Base-by-base conservation (phyloP, 2,329 filamentous ascomycete species). In the Fragosphaeria purpurea region DNA sequence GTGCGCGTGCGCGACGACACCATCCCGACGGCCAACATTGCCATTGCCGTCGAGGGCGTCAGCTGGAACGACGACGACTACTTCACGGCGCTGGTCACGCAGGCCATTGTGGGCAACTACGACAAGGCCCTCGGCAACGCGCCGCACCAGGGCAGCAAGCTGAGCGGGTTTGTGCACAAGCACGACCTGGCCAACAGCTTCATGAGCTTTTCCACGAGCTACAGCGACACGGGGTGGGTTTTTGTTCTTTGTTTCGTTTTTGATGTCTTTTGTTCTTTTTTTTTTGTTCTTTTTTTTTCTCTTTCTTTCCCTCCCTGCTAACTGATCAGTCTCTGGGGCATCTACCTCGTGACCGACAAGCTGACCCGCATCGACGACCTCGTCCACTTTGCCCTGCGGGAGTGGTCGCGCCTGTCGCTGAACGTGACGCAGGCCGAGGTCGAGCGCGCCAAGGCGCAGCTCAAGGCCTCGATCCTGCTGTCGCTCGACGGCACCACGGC, bases 141-240 rank as follows among this genome's bases (percentile, higher is more conserved):
- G 54, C 85, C 90, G 59, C 93, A 96, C 77, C 85, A 96, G 66
- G 93, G 94, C 63, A 95, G 89, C 86, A 96, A 94, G 80, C 88
- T 98, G 63, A 95, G 88, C 77, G 83, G 85, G 59, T 88, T 93
- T 64, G 85, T 98, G 60, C 87, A 94, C 79, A 84, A 95, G 73
- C 82, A 97, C 74, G 85, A 90, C 70, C 81, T 98, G 56, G 93
- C 93, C 71, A 98, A 95, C 78, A 96, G 90, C 82, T 98, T 96
- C 80, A 98, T 98, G 94, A 95, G 88, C 77, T 98, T 98, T 77
- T 96, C 90, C 59, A 98, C 93, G 60, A 95, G 88, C 79, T 98
- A 98, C 76, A 97, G 90, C 67, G 93, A 98, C 71, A 98, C 93
- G 68, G 93, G 90, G 89, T 95, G 81, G 71, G 83, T 68, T 47